A percentile compares a stretch with the other conserved stretches of the same genome.
phyloP scores from a whole-genome alignment of 2,329 filamentous ascomycete genomes.

The Mycosphaerella sp. region DNA sequence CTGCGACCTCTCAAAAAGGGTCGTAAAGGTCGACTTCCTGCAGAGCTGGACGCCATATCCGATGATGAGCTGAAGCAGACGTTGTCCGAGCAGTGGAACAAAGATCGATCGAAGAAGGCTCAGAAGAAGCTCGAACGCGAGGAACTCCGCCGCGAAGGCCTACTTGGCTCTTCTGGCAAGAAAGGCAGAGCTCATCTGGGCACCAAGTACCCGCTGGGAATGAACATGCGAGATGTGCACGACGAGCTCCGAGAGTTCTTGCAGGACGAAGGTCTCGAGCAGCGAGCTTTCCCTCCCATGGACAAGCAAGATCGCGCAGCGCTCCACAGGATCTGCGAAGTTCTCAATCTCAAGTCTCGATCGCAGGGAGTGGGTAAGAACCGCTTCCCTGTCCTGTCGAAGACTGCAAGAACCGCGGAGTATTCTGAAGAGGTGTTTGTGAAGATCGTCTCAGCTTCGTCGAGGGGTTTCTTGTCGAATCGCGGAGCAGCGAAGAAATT shows the following conservation, averaged over 20 bases:
- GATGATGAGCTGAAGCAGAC: conserved; percentile 41
- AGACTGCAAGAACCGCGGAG: conserved; percentile 59
- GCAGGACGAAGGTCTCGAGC: conserved; percentile 54
- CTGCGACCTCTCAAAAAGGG: conserved; percentile 61
- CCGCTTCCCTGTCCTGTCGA: conserved; percentile 71
- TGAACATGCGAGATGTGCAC: conserved; percentile 64
- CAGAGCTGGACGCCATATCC: conserved; percentile 37
- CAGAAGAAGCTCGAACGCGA: conserved; percentile 45
- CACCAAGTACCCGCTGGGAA: conserved; percentile 66
- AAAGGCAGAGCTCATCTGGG: conserved; percentile 48
- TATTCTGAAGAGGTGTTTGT: conserved; percentile 53
- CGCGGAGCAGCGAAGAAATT: conserved; percentile 18
- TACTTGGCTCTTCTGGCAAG: conserved; percentile 34
- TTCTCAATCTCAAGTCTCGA: conserved; percentile 74
- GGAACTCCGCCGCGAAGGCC: conserved; percentile 40
- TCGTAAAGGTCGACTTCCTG: conserved; percentile 42
- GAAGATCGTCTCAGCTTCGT: conserved; percentile 34
- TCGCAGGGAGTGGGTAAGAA: conserved; percentile 68
- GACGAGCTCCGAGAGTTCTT: conserved; percentile 69
- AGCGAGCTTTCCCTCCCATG: conserved; percentile 76
- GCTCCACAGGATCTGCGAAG: conserved; percentile 71
- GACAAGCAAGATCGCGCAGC: conserved; percentile 68
- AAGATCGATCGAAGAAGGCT: conserved; percentile 43
- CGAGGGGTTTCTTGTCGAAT: conserved; percentile 48
- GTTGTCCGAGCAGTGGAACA: conserved; percentile 39